Base-by-base conservation (phyloP, 1,284 basidiomycete genomes). In the Caloboletus inedulis region DNA sequence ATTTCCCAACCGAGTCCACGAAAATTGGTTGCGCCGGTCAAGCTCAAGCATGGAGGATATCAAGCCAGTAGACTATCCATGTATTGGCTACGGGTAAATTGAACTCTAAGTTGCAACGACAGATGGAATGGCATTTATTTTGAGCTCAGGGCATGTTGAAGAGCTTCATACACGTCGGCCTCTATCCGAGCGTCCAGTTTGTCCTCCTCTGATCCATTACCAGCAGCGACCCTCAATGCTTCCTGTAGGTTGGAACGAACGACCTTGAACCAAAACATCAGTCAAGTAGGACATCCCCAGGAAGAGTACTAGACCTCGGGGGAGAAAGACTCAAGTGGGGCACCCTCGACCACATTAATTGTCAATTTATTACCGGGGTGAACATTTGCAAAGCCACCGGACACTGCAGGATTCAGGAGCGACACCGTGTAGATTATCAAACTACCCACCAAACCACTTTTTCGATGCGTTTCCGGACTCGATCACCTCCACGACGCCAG, bases 291-390 rank as follows among this genome's bases (percentile, higher is more conserved):
- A 31, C 21, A 43, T 16, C 48, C n/a, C 9, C 12, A 45, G 12
- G 21, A 39, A 40, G 25, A 35, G 18, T 4, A 41, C 33, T 43
- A 47, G 23, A 91, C 92, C 79, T 96, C 94, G 19, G 79, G 62
- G 3, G 94, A 95, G 75, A 97, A 98, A 51, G 87, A 79, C 57
- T 97, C 94, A 33, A 99, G 77, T 42, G 92, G 87, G 64, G 94
- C 96, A 57, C 91, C 97, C 80, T 99, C 97, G 51, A 99, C 88
- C 57, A 90, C 94, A 75, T 99, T 99, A 72, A 99, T 90, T 41
- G 96, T 98, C 55, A 99, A 79, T 63, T 83, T 87, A 82, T 98
- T 99, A 79, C 95, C 94, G 47, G 94, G 92, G 76, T 99, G 97
- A 47, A 99, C 92, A 55, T 91, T 98, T 52, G 97, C 96, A 70